Evolutionary conservation across 2,329 filamentous ascomycete genomes (phyloP), one percentile per base, ranked within the genome.

Genomic region (Apiospora rasikravindrae): DNA sequence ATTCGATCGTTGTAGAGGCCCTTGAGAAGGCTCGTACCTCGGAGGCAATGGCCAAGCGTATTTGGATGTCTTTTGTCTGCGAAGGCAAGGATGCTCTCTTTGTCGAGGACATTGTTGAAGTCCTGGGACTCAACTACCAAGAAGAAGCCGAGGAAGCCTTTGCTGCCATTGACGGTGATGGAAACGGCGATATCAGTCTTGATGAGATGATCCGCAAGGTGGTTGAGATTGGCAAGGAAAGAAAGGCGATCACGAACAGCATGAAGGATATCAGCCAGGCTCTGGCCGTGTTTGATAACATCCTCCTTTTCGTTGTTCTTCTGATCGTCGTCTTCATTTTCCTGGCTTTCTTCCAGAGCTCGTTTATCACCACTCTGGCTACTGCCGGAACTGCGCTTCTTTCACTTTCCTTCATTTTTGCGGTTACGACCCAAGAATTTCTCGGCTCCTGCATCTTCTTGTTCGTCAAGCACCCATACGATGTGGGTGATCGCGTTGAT

Each of bases 201-300:
- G 95, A 98, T 40, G 96, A 99, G 84, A 98, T 98, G 94, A 89
- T 97, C 71, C 88, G 95, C 79, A 95, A 95, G 76, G 89, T 98
- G 26, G 90, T 93, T 26, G 94, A 97, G 73, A 92, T 96, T 74
- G 93, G 94, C 70, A 92, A 93, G 74, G 94, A 96, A 81, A 90
- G 96, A 79, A 97, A 98, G 84, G 91, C 95, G 2, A 95, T 98
- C 77, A 90, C 91, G 51, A 94, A 93, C 81, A 97, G 95, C 83
- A 97, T 98, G 94, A 95, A 97, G 84, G 96, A 99, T 82, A 96
- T 99, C 76, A 94, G 96, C 77, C 94, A 98, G 82, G 96, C 96
- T 47, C 94, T 98, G 80, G 90, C 92, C 75, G 96, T 97, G 13
- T 91, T 99, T 53, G 96, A 99, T 83, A 92, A 92, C 75, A 90